A percentile compares a stretch with the other conserved stretches of the same genome.
Conservation (phyloP, 352 stramenopile species). For the Phytophthora pisi region DNA sequence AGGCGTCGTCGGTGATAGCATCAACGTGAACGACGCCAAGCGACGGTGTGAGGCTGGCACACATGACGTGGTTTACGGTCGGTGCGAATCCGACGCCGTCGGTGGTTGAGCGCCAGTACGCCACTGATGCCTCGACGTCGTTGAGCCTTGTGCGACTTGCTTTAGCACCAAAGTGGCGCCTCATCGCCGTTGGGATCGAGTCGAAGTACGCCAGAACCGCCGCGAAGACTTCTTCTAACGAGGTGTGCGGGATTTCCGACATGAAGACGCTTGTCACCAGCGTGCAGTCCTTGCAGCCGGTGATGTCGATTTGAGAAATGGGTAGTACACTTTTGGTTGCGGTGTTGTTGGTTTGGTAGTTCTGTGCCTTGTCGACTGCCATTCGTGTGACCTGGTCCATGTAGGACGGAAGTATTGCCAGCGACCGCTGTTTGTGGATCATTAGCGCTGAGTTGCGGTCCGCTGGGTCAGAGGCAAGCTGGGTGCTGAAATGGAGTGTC, state of each 20-base stretch:
- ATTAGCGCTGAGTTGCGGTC: conserved; percentile 5
- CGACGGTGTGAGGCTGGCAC: conserved; percentile 5
- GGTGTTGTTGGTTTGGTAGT: not conserved
- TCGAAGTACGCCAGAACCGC: conserved; percentile 24
- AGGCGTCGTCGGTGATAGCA: conserved; percentile 16
- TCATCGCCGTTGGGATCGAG: conserved; percentile 14
- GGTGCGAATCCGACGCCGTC: conserved; percentile 2
- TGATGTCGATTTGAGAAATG: conserved; percentile 23
- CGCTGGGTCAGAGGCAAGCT: conserved; percentile 3
- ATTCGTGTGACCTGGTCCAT: conserved; percentile 13
- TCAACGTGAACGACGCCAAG: conserved; percentile 27
- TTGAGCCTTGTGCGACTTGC: conserved; percentile 15
- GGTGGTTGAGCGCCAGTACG: conserved; percentile 15
- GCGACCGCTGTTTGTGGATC: conserved; percentile 12
- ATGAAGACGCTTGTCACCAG: conserved; percentile 30
- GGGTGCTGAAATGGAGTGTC: conserved; percentile 19
- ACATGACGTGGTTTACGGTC: conserved; percentile 21
- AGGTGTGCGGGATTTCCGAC: conserved; percentile 26
- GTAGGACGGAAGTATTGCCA: conserved; percentile 7
- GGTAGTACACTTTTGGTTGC: conserved; percentile 3
- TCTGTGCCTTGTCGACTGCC: conserved; percentile 10
- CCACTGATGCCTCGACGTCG: conserved; percentile 1
- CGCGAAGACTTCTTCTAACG: conserved; percentile 23
- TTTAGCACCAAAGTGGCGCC: conserved; percentile 19
- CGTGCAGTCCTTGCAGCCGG: conserved; percentile 20